These are phyloP conservation scores for Aureobasidium subglaciale DNA, from an alignment of 2,329 filamentous ascomycete species.

Conservation along the genomic window DNA sequence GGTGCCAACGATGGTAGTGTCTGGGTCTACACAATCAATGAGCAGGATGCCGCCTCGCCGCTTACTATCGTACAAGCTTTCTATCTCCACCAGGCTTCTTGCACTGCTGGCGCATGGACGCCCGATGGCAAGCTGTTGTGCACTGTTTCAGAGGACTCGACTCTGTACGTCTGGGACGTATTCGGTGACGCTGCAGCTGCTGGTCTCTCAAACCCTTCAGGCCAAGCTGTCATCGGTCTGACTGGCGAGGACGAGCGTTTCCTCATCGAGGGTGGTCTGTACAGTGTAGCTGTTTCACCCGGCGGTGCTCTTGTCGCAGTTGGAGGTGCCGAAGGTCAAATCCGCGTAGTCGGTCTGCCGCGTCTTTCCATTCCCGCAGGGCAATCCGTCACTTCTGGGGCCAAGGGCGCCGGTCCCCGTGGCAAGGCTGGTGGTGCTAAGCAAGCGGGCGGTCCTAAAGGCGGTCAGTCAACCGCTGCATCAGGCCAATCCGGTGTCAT, in stretches of 20 bases:
- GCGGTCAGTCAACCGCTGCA: conserved; percentile 34
- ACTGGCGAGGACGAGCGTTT: conserved; percentile 83
- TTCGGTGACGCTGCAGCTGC: conserved; percentile 69
- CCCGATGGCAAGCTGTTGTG: conserved; percentile 79
- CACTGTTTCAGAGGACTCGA: conserved; percentile 82
- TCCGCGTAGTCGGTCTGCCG: conserved; percentile 79
- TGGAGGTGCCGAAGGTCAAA: conserved; percentile 78
- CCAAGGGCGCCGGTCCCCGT: conserved; percentile 40
- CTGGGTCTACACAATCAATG: conserved; percentile 88
- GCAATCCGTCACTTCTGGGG: conserved; percentile 29
- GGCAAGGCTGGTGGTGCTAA: conserved; percentile 42
- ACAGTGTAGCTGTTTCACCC: conserved; percentile 77
- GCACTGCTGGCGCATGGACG: conserved; percentile 87
- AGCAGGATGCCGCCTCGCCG: conserved; percentile 51
- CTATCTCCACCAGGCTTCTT: conserved; percentile 79
- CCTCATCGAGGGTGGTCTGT: conserved; percentile 82
- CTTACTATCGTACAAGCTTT: conserved; percentile 84
- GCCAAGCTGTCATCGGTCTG: conserved; percentile 64
- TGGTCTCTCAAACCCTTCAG: conserved; percentile 45
- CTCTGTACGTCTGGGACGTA: conserved; percentile 86
- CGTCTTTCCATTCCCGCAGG: conserved; percentile 39
- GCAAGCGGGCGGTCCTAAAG: conserved; percentile 34
- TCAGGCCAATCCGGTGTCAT: conserved; percentile 60
- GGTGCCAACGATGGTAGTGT: conserved; percentile 87
- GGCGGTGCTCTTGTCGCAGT: conserved; percentile 72